phyloP scores from a whole-genome alignment of 495 filamentous ascomycete species.

The Hamigera avellanea region DNA sequence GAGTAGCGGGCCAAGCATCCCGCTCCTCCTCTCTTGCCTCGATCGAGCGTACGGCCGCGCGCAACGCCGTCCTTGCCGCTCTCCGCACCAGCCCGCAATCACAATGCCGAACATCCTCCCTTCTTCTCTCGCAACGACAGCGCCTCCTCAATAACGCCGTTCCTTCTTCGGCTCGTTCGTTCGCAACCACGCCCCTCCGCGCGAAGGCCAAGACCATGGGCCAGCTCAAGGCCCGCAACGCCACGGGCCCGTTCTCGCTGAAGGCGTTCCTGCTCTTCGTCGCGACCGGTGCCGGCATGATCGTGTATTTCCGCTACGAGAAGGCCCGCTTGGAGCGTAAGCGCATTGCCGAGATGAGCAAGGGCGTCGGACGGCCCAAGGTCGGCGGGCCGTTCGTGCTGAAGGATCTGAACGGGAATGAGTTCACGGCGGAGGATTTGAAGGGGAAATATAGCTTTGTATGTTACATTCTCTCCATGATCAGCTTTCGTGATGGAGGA shows the following conservation, averaged over 20 bases:
- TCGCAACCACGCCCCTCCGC: conserved; percentile 22
- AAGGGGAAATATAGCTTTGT: conserved; percentile 76
- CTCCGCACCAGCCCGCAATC: conserved; percentile 11
- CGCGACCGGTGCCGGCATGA: conserved; percentile 59
- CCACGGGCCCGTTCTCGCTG: conserved; percentile 69
- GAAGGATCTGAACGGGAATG: conserved; percentile 67
- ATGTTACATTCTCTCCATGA: conserved; percentile 9
- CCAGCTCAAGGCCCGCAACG: conserved; percentile 29
- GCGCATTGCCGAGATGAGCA: conserved; percentile 77
- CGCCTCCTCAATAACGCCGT: not conserved
- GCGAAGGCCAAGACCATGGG: conserved; percentile 28
- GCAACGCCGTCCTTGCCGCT: conserved; percentile 9
- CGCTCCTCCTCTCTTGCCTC: conserved; percentile 6
- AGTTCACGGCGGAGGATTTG: conserved; percentile 65
- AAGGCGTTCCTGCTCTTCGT: conserved; percentile 82
- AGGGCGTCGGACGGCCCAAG: conserved; percentile 86
- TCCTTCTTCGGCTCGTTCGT: conserved; percentile 5
- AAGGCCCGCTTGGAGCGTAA: conserved; percentile 80
- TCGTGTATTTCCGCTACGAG: conserved; percentile 82
- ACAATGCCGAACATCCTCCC: conserved; percentile 8
- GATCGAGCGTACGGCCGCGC: conserved; percentile 9
- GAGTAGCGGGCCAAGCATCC: conserved; percentile 15
- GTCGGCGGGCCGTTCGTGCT: conserved; percentile 81
- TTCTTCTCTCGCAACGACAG: conserved; percentile 6
- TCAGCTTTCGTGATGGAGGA: not conserved